These are phyloP conservation scores for Hordeum marinum DNA, from an alignment of 176 grass and related monocot species.

Conservation along the genomic window DNA sequence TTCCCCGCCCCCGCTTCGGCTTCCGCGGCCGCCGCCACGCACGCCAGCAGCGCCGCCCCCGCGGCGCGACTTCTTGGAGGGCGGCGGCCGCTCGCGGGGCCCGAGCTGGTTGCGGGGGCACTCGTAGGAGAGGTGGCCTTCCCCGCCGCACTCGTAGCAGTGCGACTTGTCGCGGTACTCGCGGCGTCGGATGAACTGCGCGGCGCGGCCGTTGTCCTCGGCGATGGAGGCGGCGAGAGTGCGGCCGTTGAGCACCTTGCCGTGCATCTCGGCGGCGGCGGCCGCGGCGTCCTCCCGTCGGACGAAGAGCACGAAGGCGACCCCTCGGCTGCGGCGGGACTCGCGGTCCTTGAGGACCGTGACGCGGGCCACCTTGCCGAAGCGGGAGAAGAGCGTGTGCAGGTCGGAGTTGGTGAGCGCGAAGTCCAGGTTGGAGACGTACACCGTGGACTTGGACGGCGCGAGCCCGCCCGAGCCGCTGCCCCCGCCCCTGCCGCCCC, in stretches of 20 bases:
- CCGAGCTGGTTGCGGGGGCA: conserved; percentile 93
- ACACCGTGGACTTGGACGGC: conserved; percentile 94
- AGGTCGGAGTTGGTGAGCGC: conserved; percentile 97
- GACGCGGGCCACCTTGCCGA: conserved; percentile 84
- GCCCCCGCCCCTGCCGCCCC: background rate
- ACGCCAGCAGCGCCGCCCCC: background rate
- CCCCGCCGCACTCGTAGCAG: conserved; percentile 85
- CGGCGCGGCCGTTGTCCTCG: conserved; percentile 75
- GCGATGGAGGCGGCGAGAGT: conserved; percentile 76
- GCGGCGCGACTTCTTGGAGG: conserved; percentile 41
- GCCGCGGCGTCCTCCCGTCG: conserved; percentile 52
- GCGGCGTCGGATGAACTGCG: conserved; percentile 85
- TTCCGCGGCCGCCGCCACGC: background rate
- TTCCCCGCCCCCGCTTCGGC: background rate
- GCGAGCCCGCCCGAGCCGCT: conserved; percentile 77
- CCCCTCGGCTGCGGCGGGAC: conserved; percentile 64
- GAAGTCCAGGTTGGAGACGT: conserved; percentile 82
- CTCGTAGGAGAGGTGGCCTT: conserved; percentile 91
- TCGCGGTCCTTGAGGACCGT: conserved; percentile 82
- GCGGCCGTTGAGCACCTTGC: conserved; percentile 54
- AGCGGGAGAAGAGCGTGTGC: conserved; percentile 89
- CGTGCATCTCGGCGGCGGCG: conserved; percentile 35
- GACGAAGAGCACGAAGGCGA: conserved; percentile 94
- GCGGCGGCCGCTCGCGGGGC: conserved; percentile 60
- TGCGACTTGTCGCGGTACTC: conserved; percentile 85